phyloP scores from a whole-genome alignment of 805 yeast genomes.

The Tetrapisispora nanseiensis region DNA sequence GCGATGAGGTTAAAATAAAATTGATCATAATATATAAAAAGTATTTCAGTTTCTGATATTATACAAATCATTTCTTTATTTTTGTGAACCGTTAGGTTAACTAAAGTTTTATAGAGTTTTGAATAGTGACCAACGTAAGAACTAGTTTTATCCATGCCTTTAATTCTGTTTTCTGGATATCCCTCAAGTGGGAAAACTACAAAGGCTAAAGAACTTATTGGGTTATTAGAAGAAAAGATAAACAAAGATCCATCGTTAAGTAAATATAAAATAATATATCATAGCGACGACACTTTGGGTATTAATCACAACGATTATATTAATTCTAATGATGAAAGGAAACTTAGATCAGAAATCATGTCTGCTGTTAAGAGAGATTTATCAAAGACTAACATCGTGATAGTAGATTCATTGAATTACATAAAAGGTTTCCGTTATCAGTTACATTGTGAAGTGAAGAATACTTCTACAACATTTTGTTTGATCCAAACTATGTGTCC shows the following conservation, averaged over 20 bases:
- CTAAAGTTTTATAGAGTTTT: no score
- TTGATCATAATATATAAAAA: no score
- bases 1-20: conserved; percentile 2
- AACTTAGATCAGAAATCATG: conserved; percentile 74
- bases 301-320: conserved; percentile 57
- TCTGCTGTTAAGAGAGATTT: conserved; percentile 82
- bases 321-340: conserved; percentile 69
- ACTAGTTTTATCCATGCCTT: conserved; percentile 52
- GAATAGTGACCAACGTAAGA: not conserved
- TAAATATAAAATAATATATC: conserved; percentile 48
- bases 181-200: conserved; percentile 82
- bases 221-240: conserved; percentile 35
- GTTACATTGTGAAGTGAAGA: conserved; percentile 86
- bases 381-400: conserved; percentile 58
- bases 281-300: conserved; percentile 71
- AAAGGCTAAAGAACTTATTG: conserved; percentile 50
- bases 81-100: no score
- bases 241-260: conserved; percentile 36
- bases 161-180: conserved; percentile 71
- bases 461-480: conserved; percentile 69
- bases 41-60: no score
- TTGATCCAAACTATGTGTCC: conserved; percentile 74
- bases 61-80: no score
- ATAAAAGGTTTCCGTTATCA: conserved; percentile 95
- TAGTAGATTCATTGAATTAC: conserved; percentile 77